These are phyloP conservation scores for Farysia itapuensis DNA, from an alignment of 1,284 basidiomycete genomes.

Conservation along the genomic window DNA sequence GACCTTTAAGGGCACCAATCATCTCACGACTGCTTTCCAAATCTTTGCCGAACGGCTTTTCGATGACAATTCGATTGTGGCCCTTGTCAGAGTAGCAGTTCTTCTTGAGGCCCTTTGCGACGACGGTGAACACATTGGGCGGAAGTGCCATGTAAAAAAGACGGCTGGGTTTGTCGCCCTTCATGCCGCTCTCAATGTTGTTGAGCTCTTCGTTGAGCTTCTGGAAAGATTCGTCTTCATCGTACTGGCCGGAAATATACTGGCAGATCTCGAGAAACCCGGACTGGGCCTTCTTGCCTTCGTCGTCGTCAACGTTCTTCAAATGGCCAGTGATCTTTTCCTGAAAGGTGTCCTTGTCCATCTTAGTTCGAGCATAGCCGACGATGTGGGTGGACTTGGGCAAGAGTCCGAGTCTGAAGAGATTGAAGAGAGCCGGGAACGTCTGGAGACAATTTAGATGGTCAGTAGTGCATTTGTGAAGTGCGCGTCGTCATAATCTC, in stretches of 20 bases:
- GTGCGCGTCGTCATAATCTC: slow-evolving; percentile 1
- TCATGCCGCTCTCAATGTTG: slow-evolving; percentile 36
- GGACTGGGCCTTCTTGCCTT: slow-evolving; percentile 43
- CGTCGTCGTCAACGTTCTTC: slow-evolving; percentile 38
- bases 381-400: slow-evolving; percentile 55
- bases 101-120: slow-evolving; percentile 53
- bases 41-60: slow-evolving; percentile 59
- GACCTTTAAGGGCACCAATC: slow-evolving; percentile 55
- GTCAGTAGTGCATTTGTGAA: slow-evolving; percentile 1
- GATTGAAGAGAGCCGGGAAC: slow-evolving; percentile 56
- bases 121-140: slow-evolving; percentile 57
- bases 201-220: slow-evolving; percentile 50
- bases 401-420: slow-evolving; percentile 46
- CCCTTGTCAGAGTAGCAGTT: slow-evolving; percentile 54
- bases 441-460: slow-evolving; percentile 28
- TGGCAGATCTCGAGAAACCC: slow-evolving; percentile 51
- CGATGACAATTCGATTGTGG: slow-evolving; percentile 56
- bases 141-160: slow-evolving; percentile 59
- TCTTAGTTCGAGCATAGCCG: slow-evolving; percentile 61
- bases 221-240: slow-evolving; percentile 53
- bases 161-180: slow-evolving; percentile 39
- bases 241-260: slow-evolving; percentile 57
- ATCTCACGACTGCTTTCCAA: slow-evolving; percentile 55
- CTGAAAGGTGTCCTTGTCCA: slow-evolving; percentile 56
- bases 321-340: slow-evolving; percentile 47